Base-by-base conservation (phyloP, 2,329 filamentous ascomycete genomes). In the Hymenoscyphus occultus region DNA sequence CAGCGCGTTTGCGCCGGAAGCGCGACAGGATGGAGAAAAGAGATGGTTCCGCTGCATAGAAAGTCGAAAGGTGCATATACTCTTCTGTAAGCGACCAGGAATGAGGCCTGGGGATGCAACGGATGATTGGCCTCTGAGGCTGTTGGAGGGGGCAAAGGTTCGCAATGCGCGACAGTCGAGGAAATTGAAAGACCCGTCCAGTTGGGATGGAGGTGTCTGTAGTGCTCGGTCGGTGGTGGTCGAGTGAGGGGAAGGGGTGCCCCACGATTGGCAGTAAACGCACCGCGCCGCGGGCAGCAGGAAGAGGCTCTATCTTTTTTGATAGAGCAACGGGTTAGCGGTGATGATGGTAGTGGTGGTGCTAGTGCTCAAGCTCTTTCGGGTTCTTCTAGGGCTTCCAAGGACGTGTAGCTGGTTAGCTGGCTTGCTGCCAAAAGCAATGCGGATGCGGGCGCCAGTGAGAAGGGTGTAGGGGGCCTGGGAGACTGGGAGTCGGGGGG, bases 1-100 rank as follows among this genome's bases (percentile, higher is more conserved):
- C 66, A 69, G 68, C 71, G 70, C 71, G 67, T 65, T 65, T 66
- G 70, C 71, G 71, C 71, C 63, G 60, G 64, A 64, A 66, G 64
- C 65, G 66, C 65, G 67, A 64, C 45, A 64, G 60, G 61, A 64
- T 61, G 59, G 32, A 54, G 56, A 60, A 48, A 40, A 60, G 60
- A 35, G 61, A 64, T 61, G 51, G 67, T 63, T 67, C 65, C 64
- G 68, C 67, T 67, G 65, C 67, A 65, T 61, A 63, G 61, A 66
- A 64, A 54, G 58, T 56, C 57, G 35, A 56, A 65, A 56, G 62
- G 56, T 63, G 58, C 57, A 64, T 65, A 39, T 61, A 60, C 42
- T 51, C 6, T 28, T 22, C 19, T 51, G 64, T 61, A 64, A 63
- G 59, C 67, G 64, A 67, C 39, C 62, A 56, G 57, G 60, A 59